A percentile compares a stretch with the other conserved stretches of the same genome.
phyloP scores from a whole-genome alignment of 2,329 filamentous ascomycete species.

The Paecilomyces sp. region DNA sequence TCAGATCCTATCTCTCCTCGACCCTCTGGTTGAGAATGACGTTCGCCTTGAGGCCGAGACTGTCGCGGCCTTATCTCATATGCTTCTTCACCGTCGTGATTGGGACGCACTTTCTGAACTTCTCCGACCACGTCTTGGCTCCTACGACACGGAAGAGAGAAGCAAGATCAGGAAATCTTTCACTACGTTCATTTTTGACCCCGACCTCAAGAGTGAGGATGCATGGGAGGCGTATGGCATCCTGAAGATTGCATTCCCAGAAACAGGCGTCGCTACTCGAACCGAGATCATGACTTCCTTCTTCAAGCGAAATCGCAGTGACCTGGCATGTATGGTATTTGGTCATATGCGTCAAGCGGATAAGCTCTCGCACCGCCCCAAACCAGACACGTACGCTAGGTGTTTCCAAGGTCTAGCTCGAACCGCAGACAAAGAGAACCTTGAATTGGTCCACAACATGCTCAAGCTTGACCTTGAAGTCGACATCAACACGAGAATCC shows the following conservation, averaged over 20 bases:
- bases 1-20: slow-evolving; percentile 64
- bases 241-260: slow-evolving; percentile 52
- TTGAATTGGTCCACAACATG: slow-evolving; percentile 82
- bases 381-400: slow-evolving; percentile 64
- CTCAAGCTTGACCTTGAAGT: slow-evolving; percentile 85
- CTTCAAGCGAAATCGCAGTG: slow-evolving; percentile 66
- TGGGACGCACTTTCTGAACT: slow-evolving; percentile 73
- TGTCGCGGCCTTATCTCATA: slow-evolving; percentile 62
- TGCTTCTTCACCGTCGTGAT: slow-evolving; percentile 70
- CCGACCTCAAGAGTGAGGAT: slow-evolving; percentile 52
- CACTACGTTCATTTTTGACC: slow-evolving; percentile 60
- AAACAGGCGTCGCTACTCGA: slow-evolving; percentile 57
- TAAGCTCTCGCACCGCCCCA: slow-evolving; percentile 58
- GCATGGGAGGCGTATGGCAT: slow-evolving; percentile 56
- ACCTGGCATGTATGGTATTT: slow-evolving; percentile 82
- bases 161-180: slow-evolving; percentile 59
- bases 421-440: slow-evolving; percentile 52
- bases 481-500: slow-evolving; percentile 65
- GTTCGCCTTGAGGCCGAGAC: slow-evolving; percentile 67
- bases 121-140: slow-evolving; percentile 57
- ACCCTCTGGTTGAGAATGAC: slow-evolving; percentile 63
- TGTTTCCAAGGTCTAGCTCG: slow-evolving; percentile 70
- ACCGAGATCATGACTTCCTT: slow-evolving; percentile 73
- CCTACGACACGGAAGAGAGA: slow-evolving; percentile 50
- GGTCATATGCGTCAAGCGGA: slow-evolving; percentile 84